These are phyloP conservation scores for Dillenia turbinata DNA, from an alignment of 164 flowering plant species.

Conservation along the genomic window DNA sequence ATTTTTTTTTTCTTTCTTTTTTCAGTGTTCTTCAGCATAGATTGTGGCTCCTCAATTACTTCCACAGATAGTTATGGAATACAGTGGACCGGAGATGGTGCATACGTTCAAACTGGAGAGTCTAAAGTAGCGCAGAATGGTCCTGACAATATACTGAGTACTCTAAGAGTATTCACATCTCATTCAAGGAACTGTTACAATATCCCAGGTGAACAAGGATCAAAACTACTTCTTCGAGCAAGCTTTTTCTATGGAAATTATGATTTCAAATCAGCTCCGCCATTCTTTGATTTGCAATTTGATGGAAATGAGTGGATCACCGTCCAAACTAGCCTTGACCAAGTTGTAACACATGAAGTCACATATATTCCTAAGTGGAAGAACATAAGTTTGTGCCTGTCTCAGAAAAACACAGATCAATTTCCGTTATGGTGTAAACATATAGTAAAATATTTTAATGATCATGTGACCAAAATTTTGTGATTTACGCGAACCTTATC, in stretches of 20 bases:
- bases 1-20: too few relatives aligned
- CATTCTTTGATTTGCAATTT: too few relatives aligned
- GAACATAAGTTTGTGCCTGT: conserved; percentile 23
- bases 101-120: conserved; percentile 19
- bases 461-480: too few relatives aligned
- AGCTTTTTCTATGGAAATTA: too few relatives aligned
- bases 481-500: too few relatives aligned
- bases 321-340: too few relatives aligned
- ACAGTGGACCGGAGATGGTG: conserved; percentile 25
- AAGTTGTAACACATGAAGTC: too few relatives aligned
- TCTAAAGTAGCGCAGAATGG: not conserved
- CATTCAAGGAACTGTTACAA: conserved; percentile 35
- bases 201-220: not conserved
- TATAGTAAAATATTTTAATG: too few relatives aligned
- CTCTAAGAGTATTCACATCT: conserved; percentile 29
- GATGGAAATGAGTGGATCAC: too few relatives aligned
- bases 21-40: conserved; percentile 16
- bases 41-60: conserved; percentile 25
- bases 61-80: conserved; percentile 12
- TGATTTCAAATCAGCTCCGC: too few relatives aligned
- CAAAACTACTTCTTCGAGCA: too few relatives aligned
- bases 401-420: conserved; percentile 28
- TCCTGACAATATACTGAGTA: conserved; percentile 13
- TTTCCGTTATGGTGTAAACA: too few relatives aligned
- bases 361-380: conserved; percentile 18